These are phyloP conservation scores for Xylariaceae sp. DNA, from an alignment of 2,329 filamentous ascomycete genomes.

Conservation along the genomic window DNA sequence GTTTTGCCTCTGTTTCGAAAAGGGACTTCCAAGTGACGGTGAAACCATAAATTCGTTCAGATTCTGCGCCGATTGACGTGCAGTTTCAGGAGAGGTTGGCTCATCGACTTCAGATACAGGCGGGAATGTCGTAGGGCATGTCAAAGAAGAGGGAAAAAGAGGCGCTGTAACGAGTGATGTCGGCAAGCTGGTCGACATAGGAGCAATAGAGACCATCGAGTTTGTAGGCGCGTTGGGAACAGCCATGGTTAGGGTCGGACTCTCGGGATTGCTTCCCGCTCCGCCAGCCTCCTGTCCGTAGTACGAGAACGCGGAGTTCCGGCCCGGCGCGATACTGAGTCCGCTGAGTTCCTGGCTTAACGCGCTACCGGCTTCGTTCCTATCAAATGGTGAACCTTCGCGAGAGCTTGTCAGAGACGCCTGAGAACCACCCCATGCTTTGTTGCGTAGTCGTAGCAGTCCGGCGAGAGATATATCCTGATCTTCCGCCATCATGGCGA, in stretches of 20 bases:
- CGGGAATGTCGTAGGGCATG: conserved; percentile 31
- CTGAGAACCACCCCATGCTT: conserved; percentile 77
- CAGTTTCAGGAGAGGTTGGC: conserved; percentile 11
- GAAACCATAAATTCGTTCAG: conserved; percentile 24
- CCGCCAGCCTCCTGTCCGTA: conserved; percentile 45
- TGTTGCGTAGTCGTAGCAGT: conserved; percentile 65
- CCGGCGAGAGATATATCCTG: conserved; percentile 69
- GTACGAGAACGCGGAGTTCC: conserved; percentile 47
- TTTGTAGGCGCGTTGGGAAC: conserved; percentile 28
- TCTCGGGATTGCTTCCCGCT: conserved; percentile 41
- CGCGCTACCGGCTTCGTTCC: conserved; percentile 44
- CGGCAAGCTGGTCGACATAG: conserved; percentile 23
- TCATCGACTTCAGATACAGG: conserved; percentile 40
- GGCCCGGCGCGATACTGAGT: conserved; percentile 32
- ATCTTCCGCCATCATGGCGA: conserved; percentile 63
- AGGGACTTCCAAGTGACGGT: conserved; percentile 9
- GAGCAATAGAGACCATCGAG: conserved; percentile 23
- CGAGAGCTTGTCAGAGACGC: conserved; percentile 61
- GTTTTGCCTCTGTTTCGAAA: conserved; percentile 29
- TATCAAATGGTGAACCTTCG: conserved; percentile 33
- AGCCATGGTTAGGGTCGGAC: conserved; percentile 46
- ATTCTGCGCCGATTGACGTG: conserved; percentile 8
- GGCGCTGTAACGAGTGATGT: conserved; percentile 22
- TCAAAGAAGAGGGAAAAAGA: conserved; percentile 23
- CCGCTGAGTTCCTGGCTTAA: conserved; percentile 31